Percentiles rank a stretch among this genome's conserved stretches.
Conservation (phyloP, 1,139 yeast species). For the Geotrichum bryndzae region DNA sequence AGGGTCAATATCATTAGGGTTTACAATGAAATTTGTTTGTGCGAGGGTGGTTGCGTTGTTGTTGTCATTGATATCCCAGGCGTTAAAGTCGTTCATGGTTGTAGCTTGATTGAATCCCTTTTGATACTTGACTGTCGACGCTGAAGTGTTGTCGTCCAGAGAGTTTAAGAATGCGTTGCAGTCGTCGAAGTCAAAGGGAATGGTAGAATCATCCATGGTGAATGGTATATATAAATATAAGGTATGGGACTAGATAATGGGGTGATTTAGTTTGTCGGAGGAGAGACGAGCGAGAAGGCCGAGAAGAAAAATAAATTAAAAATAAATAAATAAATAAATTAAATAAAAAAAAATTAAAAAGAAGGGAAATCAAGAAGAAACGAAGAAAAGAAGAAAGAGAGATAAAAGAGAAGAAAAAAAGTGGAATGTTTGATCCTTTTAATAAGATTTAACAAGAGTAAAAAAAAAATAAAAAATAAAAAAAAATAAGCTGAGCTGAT, state of each 20-base stretch:
- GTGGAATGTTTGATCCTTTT: slow-evolving; percentile 2
- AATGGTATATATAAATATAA: neutral
- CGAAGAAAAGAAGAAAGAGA: neutral
- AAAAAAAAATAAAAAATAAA: neutral
- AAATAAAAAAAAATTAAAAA: neutral
- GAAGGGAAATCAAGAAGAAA: neutral
- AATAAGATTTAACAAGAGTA: neutral
- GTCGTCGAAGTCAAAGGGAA: slow-evolving; percentile 26
- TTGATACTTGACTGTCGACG: neutral
- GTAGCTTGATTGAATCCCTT: neutral
- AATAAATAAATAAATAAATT: neutral
- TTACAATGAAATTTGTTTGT: neutral
- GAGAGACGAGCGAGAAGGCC: neutral
- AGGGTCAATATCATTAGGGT: neutral
- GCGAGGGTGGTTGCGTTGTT: neutral
- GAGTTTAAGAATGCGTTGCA: slow-evolving; percentile 26
- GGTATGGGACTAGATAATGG: neutral
- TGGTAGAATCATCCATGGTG: slow-evolving; percentile 20
- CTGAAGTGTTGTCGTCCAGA: slow-evolving; percentile 17
- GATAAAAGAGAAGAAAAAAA: neutral
- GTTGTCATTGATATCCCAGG: neutral
- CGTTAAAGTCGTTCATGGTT: neutral
- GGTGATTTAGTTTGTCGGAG: neutral
- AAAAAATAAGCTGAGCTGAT: neutral
- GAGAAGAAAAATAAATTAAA: neutral